phyloP scores from a whole-genome alignment of 768 basidiomycete genomes.

The Mycena haematopus region DNA sequence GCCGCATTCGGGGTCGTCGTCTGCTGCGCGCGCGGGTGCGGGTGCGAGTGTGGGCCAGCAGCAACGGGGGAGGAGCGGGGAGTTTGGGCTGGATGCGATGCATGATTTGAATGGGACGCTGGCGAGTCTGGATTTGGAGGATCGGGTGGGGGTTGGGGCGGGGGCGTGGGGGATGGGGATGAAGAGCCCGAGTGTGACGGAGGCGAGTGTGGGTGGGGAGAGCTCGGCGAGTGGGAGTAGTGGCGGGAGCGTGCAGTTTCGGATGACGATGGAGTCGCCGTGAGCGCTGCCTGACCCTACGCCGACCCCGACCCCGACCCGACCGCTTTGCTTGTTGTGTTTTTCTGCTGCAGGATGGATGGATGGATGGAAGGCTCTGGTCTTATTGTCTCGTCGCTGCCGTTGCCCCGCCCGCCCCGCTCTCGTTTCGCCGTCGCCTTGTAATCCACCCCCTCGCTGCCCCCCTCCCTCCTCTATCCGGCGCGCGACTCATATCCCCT shows the following conservation, averaged over 20 bases:
- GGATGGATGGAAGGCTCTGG: constrained; percentile 21
- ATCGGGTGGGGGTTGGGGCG: constrained; percentile 30
- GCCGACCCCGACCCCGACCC: neutral
- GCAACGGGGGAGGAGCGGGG: constrained; percentile 21
- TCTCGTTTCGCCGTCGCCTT: constrained; percentile 5
- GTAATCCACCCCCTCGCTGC: constrained; percentile 6
- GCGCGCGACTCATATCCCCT: constrained; percentile 9
- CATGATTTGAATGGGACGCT: constrained; percentile 79
- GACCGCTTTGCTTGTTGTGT: constrained; percentile 13
- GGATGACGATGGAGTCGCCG: constrained; percentile 28
- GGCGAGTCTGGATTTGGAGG: constrained; percentile 67
- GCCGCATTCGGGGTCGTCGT: constrained; percentile 56
- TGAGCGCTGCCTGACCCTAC: neutral
- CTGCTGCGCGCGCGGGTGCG: no score
- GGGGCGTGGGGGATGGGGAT: constrained; percentile 13
- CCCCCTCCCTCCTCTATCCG: constrained; percentile 4
- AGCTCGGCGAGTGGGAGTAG: constrained; percentile 24
- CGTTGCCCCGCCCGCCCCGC: constrained; percentile 8
- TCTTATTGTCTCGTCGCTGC: constrained; percentile 22
- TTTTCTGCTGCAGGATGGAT: constrained; percentile 1
- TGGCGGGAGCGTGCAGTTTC: constrained; percentile 30
- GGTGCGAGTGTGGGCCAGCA: constrained; percentile 26
- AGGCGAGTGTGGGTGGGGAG: constrained; percentile 18
- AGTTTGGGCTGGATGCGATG: constrained; percentile 56
- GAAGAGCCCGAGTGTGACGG: constrained; percentile 19